Conservation (phyloP, 768 basidiomycete species). For the Cystobasidium onofrii region DNA sequence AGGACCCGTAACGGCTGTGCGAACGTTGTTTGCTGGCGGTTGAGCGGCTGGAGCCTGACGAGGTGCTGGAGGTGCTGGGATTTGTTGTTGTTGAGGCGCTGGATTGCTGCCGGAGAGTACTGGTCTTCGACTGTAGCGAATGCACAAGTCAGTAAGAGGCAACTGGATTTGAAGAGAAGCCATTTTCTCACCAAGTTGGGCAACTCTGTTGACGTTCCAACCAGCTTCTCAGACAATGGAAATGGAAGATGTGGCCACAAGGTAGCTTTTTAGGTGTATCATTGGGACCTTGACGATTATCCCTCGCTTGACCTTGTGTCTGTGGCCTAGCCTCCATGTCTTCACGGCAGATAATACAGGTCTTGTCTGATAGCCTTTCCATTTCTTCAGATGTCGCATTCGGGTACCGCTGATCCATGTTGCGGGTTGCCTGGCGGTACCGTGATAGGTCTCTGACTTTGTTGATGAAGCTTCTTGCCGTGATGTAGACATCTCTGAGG, state of each 20-base stretch:
- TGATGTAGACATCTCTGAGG: conserved; percentile 91
- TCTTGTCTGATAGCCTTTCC: conserved; percentile 68
- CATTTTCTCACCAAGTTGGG: conserved; percentile 83
- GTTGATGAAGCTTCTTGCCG: conserved; percentile 80
- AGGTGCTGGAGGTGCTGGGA: background rate
- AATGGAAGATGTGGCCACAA: conserved; percentile 97
- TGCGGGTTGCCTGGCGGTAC: conserved; percentile 85
- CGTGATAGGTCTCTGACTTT: conserved; percentile 79
- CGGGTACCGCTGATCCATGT: conserved; percentile 94
- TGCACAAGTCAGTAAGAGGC: no score
- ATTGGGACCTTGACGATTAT: conserved; percentile 49
- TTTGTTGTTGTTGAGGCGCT: conserved; percentile 38
- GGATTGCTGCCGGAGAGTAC: conserved; percentile 37
- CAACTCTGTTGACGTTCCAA: conserved; percentile 97
- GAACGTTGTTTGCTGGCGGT: background rate
- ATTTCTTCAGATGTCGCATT: conserved; percentile 83
- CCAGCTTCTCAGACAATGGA: conserved; percentile 94
- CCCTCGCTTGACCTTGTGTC: conserved; percentile 32
- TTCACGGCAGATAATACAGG: conserved; percentile 96
- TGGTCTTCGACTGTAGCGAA: conserved; percentile 39
- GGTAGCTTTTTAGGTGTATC: conserved; percentile 93
- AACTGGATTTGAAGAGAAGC: no score
- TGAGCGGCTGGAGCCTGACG: background rate
- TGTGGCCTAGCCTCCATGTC: conserved; percentile 61
- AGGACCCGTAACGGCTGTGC: background rate